Conservation (phyloP, 192 early-diverging fungal species). For the Neocallimastix lanati region DNA sequence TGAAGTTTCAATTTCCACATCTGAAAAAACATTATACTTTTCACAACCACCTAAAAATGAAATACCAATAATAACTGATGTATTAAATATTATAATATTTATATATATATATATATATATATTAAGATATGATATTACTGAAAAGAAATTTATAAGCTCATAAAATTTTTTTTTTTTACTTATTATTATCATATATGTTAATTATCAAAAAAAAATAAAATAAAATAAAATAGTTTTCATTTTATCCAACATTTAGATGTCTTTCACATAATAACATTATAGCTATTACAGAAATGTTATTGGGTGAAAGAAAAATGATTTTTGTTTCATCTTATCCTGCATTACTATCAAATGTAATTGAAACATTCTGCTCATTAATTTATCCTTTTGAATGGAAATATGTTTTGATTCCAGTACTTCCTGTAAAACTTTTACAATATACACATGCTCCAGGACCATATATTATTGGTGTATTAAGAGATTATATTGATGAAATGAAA, state of each 20-base stretch:
- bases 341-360: neutral
- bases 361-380: neutral
- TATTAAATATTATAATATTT: no score
- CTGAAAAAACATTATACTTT: slow-evolving; percentile 34
- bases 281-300: neutral
- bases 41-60: slow-evolving; percentile 58
- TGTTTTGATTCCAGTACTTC: neutral
- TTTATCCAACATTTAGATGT: neutral
- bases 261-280: neutral
- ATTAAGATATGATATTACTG: no score
- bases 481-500: neutral
- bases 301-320: neutral
- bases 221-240: neutral
- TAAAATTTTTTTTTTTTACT: no score
- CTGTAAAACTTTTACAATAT: neutral
- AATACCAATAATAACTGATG: slow-evolving; percentile 55
- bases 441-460: neutral
- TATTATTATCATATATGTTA: no score
- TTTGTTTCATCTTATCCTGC: neutral
- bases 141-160: no score
- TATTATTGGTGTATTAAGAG: neutral
- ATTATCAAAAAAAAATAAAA: no score
- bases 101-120: no score
- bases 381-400: neutral
- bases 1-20: slow-evolving; percentile 50